Conservation (phyloP, 2,329 filamentous ascomycete genomes). For the Pseudopithomyces maydicus region DNA sequence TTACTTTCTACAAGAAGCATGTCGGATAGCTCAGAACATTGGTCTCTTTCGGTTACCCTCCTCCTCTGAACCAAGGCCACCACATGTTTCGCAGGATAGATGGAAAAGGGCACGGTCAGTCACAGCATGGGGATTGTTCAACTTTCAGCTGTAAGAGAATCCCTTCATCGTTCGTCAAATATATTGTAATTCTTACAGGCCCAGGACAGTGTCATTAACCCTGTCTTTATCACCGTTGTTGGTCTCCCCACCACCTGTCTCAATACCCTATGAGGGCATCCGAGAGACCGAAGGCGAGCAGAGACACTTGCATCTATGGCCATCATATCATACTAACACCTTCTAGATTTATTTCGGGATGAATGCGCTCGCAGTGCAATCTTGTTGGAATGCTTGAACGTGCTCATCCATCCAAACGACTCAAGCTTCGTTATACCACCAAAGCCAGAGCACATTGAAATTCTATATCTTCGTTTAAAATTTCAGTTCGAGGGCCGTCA, state of each 20-base stretch:
- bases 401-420: conserved; percentile 16
- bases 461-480: conserved; percentile 25
- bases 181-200: conserved; percentile 9
- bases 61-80: conserved; percentile 13
- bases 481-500: conserved; percentile 29
- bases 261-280: conserved; percentile 26
- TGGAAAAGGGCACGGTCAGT: conserved; percentile 30
- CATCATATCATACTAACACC: conserved; percentile 3
- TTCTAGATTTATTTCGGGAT: conserved; percentile 29
- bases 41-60: conserved; percentile 27
- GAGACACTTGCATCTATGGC: not conserved
- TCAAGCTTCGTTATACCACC: conserved; percentile 8
- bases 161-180: too few species aligned
- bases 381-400: conserved; percentile 27
- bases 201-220: conserved; percentile 33
- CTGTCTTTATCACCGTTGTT: conserved; percentile 30
- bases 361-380: conserved; percentile 33
- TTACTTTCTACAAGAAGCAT: conserved; percentile 33
- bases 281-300: conserved; percentile 25
- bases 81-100: conserved; percentile 18
- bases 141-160: conserved; percentile 36
- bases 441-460: conserved; percentile 24
- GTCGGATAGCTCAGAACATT: conserved; percentile 26
- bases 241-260: conserved; percentile 25
- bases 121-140: conserved; percentile 38